Base-by-base conservation (phyloP, 106 monocot genomes). In the Apostasia shenzhenica region DNA sequence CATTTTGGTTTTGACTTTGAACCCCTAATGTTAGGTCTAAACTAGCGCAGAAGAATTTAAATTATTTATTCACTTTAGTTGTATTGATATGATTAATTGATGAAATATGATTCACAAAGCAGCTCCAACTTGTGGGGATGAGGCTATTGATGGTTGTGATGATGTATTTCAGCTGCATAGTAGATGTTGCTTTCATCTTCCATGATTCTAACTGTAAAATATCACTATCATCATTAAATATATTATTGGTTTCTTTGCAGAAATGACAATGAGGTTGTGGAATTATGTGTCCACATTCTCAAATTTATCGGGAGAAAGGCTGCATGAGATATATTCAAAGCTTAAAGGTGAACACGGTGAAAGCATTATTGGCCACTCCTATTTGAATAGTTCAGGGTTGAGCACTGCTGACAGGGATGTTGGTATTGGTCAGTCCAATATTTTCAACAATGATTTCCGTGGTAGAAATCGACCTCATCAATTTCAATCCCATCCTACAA, bases 271-370 rank as follows among this genome's bases (percentile, higher is more conserved):
- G 77, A 89, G 92, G 65, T 81, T 99, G 73, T 99, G 97, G 97
- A 93, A 99, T 67, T 93, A 92, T 67, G 92, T 99, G 1, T 87
- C 97, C 43, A 90, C 80, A 58, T 93, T 85, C 73, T 99, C 97
- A 14, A 99, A 89, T 77, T 72, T 99, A 64, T 68, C 90, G 14
- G 97, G 97, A 45, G 90, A 99, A 75, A 86, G 75, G 63, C 76
- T 99, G 39, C 67, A 61, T 55, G 90, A 93, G 48, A 90, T 93
- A 10, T 99, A 99, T 79, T 77, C 90, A 72, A 99, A 99, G 54
- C 87, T 99, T 41, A 93, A 83, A 57, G 84, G 87, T 61, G 93
- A 99, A 64, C 87, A 85, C 69, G 69, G 67, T 48, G 88, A 81
- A 69, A 47, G 57, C 5, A 86, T 80, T 2, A 82, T 56, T 11